Percentiles rank a stretch among this genome's conserved stretches.
Conservation (phyloP, 139 green algal species). For the Gonium pectorale region DNA sequence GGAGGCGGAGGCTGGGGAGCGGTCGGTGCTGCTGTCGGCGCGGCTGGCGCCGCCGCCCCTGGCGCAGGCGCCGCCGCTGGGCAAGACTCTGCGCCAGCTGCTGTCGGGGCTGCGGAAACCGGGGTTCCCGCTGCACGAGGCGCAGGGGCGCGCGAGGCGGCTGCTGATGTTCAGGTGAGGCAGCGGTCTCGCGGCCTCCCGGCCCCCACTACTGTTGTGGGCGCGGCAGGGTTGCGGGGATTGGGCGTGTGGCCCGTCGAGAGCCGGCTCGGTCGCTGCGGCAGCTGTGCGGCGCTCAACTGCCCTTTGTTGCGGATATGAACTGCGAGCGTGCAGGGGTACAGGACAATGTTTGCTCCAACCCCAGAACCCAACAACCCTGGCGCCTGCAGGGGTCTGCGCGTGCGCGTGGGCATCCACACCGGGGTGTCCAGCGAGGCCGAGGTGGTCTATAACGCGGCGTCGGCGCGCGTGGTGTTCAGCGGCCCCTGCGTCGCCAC, state of each 20-base stretch:
- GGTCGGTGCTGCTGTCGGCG: not conserved
- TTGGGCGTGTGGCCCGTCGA: no score
- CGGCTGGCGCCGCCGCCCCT: not conserved
- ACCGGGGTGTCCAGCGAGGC: conserved; percentile 17
- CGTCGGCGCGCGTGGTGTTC: conserved; percentile 18
- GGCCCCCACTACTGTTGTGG: no score
- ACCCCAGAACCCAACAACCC: no score
- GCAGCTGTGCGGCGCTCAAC: no score
- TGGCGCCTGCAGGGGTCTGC: conserved; percentile 12
- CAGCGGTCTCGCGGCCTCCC: no score
- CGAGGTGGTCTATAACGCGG: conserved; percentile 30
- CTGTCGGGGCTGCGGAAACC: not conserved
- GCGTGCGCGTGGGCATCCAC: conserved; percentile 35
- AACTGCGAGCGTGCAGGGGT: no score
- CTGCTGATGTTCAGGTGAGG: conserved; percentile 27
- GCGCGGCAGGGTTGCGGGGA: no score
- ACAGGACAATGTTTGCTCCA: no score
- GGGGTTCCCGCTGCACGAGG: not conserved
- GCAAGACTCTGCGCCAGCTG: conserved; percentile 6
- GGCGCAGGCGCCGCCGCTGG: not conserved
- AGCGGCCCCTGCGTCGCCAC: conserved; percentile 4
- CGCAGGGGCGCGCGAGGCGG: not conserved
- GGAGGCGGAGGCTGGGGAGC: no score
- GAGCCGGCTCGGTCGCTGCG: no score
- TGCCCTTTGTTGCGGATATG: no score